Evolutionary conservation across 345 rosid species (phyloP), one percentile per base, ranked within the genome.

Genomic region (Raphanus sativus): DNA sequence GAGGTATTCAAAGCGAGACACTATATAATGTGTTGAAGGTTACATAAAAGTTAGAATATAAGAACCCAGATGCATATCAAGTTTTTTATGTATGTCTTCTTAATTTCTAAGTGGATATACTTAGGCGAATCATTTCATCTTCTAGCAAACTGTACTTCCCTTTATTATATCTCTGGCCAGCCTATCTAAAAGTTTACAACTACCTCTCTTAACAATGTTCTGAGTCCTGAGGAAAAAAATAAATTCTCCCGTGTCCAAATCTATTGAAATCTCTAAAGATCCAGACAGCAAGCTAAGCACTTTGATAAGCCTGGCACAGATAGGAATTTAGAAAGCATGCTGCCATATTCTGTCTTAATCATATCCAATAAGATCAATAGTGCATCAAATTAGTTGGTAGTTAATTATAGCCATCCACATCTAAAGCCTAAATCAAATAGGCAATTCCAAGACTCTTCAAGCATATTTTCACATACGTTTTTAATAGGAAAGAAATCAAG

Each of bases 251-350:
- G n/a, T 38, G 17, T 38, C 30, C 69, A 38, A 25, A 48, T 63
- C 64, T 33, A 54, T 54, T 54, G 55, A 65, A 25, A 74, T 54
- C 28, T 65, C 36, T 24, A 15, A 71, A 71, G 15, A 32, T 62
- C 21, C 25, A 69, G 30, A 45, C 68, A 62, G 69, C 50, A 63
- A 48, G 61, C 69, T 48, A 74, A 54, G 11, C 16, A 65, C 42
- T 67, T 67, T 4, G 12, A 7, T 42, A 67, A 29, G 33, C 28
- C 15, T 45, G 70, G 70, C 24, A 56, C 75, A 33, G 64, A 62
- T 15, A 50, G 25, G 21, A 76, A 69, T 28, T n/a, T 48, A 69
- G 56, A 75, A 30, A 75, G 69, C 74, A 68, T 68, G 79, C 38
- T 7, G 21, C 48, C 29, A 16, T 24, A 32, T 10, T 61, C 32